These are phyloP conservation scores for Plasmodium knowlesi DNA, from an alignment of 169 alveolate species.

Conservation along the genomic window DNA sequence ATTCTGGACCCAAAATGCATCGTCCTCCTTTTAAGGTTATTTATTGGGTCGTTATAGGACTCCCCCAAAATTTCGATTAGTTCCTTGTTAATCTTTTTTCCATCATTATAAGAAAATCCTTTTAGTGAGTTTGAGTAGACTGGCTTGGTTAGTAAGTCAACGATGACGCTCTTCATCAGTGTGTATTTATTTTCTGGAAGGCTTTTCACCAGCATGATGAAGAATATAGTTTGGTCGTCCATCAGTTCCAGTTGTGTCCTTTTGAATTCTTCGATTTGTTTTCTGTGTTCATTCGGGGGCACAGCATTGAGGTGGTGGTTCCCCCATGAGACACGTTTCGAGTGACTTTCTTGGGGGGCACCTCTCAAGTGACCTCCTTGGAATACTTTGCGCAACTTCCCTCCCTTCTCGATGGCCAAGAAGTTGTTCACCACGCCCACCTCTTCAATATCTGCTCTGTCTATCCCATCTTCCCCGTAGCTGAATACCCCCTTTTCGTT, in stretches of 20 bases:
- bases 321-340: background rate
- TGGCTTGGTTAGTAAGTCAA: slow-evolving; percentile 23
- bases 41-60: slow-evolving; percentile 8
- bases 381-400: background rate
- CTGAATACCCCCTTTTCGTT: background rate
- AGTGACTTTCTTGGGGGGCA: background rate
- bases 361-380: background rate
- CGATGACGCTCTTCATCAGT: slow-evolving; percentile 1
- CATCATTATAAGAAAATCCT: slow-evolving; percentile 41
- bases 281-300: background rate
- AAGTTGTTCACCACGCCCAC: background rate
- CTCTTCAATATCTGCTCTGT: background rate
- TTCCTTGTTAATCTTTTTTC: slow-evolving; percentile 12
- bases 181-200: slow-evolving; percentile 21
- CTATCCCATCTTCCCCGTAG: background rate
- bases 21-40: slow-evolving; percentile 32
- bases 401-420: background rate
- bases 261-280: slow-evolving; percentile 16
- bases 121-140: slow-evolving; percentile 38
- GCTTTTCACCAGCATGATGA: slow-evolving; percentile 27
- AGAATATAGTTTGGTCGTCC: slow-evolving; percentile 35
- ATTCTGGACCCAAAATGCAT: slow-evolving; percentile 27
- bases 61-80: slow-evolving; percentile 48
- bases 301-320: background rate
- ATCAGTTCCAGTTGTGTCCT: background rate